Percentiles rank a stretch among this genome's conserved stretches.
These are phyloP conservation scores for Simmondsia chinensis DNA, from an alignment of 148 eudicot species.

Conservation along the genomic window DNA sequence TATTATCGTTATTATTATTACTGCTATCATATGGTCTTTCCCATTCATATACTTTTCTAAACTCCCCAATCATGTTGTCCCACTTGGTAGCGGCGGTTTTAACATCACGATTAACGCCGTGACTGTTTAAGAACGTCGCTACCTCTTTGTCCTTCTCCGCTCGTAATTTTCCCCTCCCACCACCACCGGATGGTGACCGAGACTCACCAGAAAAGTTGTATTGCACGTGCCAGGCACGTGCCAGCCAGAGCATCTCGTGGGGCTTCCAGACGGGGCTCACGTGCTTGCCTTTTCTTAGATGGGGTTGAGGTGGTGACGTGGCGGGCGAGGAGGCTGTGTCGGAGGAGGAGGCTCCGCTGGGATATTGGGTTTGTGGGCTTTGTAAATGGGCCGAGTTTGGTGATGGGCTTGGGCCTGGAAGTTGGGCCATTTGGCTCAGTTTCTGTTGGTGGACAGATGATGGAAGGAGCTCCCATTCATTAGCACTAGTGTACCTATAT, in stretches of 20 bases:
- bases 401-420: conserved; percentile 14
- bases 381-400: conserved; percentile 17
- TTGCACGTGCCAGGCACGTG: conserved; percentile 64
- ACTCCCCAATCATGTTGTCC: conserved; percentile 94
- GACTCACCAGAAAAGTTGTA: conserved; percentile 30
- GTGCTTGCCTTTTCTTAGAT: conserved; percentile 64
- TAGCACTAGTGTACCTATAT: conserved; percentile 6
- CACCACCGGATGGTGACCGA: conserved; percentile 2
- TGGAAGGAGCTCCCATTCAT: conserved; percentile 3
- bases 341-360: neutral
- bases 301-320: conserved; percentile 15
- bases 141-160: conserved; percentile 76
- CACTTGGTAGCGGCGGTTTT: conserved; percentile 85
- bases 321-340: no score
- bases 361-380: conserved; percentile 2
- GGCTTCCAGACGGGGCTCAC: conserved; percentile 94
- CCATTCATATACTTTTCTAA: conserved; percentile 80
- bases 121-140: conserved; percentile 45
- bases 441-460: neutral
- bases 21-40: no score
- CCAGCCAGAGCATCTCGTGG: conserved; percentile 71
- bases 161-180: conserved; percentile 56
- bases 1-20: no score
- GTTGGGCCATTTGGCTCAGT: conserved; percentile 3
- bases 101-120: conserved; percentile 66